phyloP scores from a whole-genome alignment of 148 eudicot species.

The Camellia lanceoleosa region DNA sequence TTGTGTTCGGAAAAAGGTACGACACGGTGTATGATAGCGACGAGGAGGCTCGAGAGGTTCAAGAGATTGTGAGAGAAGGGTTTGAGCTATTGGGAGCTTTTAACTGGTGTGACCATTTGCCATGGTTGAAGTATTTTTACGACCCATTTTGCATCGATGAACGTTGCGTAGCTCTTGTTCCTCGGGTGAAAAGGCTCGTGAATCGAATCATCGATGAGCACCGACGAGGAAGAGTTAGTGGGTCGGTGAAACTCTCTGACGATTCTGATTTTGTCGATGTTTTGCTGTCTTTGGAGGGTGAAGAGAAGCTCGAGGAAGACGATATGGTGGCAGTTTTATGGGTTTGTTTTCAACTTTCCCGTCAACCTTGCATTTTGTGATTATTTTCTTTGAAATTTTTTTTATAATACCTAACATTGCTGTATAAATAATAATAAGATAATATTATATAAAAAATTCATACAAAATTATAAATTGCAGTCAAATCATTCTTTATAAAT shows the following conservation, averaged over 20 bases:
- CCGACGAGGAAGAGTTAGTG: background rate
- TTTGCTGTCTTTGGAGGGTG: conserved; percentile 49
- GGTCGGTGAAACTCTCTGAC: background rate
- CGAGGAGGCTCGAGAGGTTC: conserved; percentile 35
- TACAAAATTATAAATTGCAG: too few relatives aligned
- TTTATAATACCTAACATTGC: too few relatives aligned
- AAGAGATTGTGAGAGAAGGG: conserved; percentile 53
- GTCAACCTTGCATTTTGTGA: background rate
- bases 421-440: too few relatives aligned
- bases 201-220: conserved; percentile 36
- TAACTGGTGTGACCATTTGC: conserved; percentile 56
- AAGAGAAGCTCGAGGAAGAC: conserved; percentile 24
- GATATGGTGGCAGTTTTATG: conserved; percentile 35
- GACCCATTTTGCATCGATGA: conserved; percentile 38
- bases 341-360: conserved; percentile 14
- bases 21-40: conserved; percentile 8
- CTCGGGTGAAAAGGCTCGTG: conserved; percentile 44
- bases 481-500: too few relatives aligned
- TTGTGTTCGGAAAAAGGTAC: conserved; percentile 52
- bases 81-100: conserved; percentile 67
- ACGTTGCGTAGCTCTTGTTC: conserved; percentile 44
- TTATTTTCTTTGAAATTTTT: too few relatives aligned
- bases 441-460: too few relatives aligned
- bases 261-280: conserved; percentile 43
- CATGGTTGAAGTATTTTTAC: conserved; percentile 43